These are phyloP conservation scores for Vanrija humicola DNA, from an alignment of 1,284 basidiomycete species.

Conservation along the genomic window DNA sequence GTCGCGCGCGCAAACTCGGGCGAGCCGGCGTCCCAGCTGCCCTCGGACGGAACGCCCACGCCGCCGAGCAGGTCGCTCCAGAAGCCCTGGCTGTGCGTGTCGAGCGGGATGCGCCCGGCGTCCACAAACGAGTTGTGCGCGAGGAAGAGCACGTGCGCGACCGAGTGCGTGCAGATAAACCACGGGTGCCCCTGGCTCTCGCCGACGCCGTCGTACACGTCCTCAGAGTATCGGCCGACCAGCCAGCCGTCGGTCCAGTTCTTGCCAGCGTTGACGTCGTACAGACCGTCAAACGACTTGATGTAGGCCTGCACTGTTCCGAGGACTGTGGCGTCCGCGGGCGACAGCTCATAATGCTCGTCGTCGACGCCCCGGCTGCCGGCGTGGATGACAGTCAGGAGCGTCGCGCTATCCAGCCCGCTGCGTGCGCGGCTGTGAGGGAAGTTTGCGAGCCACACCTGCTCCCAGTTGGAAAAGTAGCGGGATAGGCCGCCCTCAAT, in stretches of 20 bases:
- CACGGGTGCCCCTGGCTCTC: slow-evolving; percentile 49
- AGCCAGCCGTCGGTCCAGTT: slow-evolving; percentile 43
- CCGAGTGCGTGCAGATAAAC: slow-evolving; percentile 48
- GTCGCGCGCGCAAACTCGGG: slow-evolving; percentile 28
- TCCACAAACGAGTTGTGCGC: slow-evolving; percentile 21
- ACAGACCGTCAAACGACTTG: slow-evolving; percentile 43
- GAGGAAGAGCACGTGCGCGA: slow-evolving; percentile 48
- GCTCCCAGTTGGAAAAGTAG: no score
- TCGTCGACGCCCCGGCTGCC: slow-evolving; percentile 19
- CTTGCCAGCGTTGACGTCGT: slow-evolving; percentile 43
- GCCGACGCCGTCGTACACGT: slow-evolving; percentile 51
- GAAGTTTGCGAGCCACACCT: not conserved
- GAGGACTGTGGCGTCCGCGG: slow-evolving; percentile 30
- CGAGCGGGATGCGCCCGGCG: not conserved
- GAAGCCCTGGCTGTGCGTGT: not conserved
- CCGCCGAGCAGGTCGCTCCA: not conserved
- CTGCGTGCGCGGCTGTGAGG: slow-evolving; percentile 12
- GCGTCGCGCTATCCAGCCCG: slow-evolving; percentile 48
- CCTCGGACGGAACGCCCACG: no score
- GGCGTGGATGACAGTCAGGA: slow-evolving; percentile 48
- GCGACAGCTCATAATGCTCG: slow-evolving; percentile 12
- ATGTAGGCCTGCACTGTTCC: slow-evolving; percentile 44
- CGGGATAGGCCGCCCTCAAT: not conserved
- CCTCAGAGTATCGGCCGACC: slow-evolving; percentile 51
- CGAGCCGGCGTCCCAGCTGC: slow-evolving; percentile 2